Evolutionary conservation across 345 rosid species (phyloP).

Genomic region (Salix udensis): DNA sequence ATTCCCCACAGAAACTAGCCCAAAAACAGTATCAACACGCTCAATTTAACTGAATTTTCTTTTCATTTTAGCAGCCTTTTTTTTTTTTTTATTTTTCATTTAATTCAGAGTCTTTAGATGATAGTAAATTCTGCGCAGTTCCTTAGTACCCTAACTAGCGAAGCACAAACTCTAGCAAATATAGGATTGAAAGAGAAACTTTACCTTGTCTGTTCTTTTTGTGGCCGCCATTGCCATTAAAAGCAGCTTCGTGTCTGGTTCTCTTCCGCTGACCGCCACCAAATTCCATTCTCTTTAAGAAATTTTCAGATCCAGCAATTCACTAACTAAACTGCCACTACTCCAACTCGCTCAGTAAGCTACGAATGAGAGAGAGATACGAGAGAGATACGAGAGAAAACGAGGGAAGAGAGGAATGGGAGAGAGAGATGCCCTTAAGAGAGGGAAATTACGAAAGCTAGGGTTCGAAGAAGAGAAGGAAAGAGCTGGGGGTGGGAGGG

Average conservation of each 20-base stretch:
- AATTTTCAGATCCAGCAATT: not conserved
- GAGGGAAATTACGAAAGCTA: not conserved
- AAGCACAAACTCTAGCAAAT: not conserved
- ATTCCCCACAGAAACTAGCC: not conserved
- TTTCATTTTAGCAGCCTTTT: too few relatives aligned
- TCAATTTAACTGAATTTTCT: too few relatives aligned
- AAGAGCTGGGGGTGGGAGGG: not conserved
- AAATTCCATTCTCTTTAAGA: constrained; percentile 11
- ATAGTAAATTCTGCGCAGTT: not conserved
- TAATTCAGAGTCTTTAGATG: not conserved
- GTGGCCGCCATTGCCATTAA: constrained; percentile 58
- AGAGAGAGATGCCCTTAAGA: not conserved
- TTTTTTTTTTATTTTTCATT: too few relatives aligned
- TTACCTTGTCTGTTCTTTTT: constrained; percentile 61
- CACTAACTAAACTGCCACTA: not conserved
- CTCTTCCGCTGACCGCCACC: constrained; percentile 23
- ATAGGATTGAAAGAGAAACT: not conserved
- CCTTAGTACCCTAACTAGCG: not conserved
- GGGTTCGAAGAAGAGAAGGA: constrained; percentile 10
- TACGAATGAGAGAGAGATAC: not conserved
- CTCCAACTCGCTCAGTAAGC: not conserved
- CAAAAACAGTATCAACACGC: too few relatives aligned
- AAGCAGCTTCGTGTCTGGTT: constrained; percentile 51
- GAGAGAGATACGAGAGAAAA: not conserved
- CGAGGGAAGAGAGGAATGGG: not conserved